Percentiles rank a stretch among this genome's conserved stretches.
Evolutionary conservation across 352 stramenopile species (phyloP).

Genomic region (Pythium diclinum): DNA sequence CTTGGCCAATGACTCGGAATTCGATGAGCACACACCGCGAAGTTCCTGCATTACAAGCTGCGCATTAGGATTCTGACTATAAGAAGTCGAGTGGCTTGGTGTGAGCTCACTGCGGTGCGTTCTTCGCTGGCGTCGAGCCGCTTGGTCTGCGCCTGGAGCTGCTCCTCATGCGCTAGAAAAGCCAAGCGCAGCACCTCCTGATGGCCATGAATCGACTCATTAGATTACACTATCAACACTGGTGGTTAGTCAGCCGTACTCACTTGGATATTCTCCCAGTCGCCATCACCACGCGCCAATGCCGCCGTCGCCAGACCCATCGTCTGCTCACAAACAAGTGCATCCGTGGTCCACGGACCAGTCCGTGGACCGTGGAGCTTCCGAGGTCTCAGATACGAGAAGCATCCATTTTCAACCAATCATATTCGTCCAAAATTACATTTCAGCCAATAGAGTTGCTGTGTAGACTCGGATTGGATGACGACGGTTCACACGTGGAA

Average conservation of each 20-base stretch:
- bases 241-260: no score
- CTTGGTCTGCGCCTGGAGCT: slow-evolving; percentile 22
- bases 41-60: slow-evolving; percentile 27
- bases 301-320: slow-evolving; percentile 28
- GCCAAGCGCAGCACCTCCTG: slow-evolving; percentile 53
- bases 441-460: no score
- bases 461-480: no score
- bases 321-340: neutral
- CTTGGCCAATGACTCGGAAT: slow-evolving; percentile 5
- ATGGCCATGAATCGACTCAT: no score
- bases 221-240: no score
- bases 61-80: no score
- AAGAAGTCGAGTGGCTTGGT: neutral
- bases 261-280: slow-evolving; percentile 74
- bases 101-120: neutral
- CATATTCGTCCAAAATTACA: no score
- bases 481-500: no score
- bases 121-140: slow-evolving; percentile 21
- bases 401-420: no score
- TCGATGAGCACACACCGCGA: neutral
- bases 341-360: no score
- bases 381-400: no score
- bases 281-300: slow-evolving; percentile 46
- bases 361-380: no score
- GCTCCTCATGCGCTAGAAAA: slow-evolving; percentile 37